Conservation (phyloP, 2,329 filamentous ascomycete species). For the Monilinia vaccinii-corymbosi region DNA sequence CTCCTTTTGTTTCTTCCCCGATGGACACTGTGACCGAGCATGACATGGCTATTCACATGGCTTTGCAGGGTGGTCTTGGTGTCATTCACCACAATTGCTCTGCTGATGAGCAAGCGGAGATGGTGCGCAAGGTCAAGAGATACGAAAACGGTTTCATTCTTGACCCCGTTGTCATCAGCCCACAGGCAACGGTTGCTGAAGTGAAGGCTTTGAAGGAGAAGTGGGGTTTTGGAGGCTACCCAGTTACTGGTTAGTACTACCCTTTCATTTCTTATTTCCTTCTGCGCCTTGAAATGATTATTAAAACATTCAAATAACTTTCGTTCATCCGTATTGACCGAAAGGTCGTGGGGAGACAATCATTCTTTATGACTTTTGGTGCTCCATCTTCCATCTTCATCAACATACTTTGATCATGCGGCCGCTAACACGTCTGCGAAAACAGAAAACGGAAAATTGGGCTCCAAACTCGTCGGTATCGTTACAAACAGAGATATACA, state of each 20-base stretch:
- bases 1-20: slow-evolving; percentile 91
- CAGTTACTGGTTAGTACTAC: slow-evolving; percentile 79
- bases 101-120: slow-evolving; percentile 92
- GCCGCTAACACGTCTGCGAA: slow-evolving; percentile 31
- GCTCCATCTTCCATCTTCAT: slow-evolving; percentile 11
- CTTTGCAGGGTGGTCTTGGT: slow-evolving; percentile 76
- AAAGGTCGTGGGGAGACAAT: slow-evolving; percentile 74
- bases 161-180: slow-evolving; percentile 86
- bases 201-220: slow-evolving; percentile 90
- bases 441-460: slow-evolving; percentile 80
- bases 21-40: slow-evolving; percentile 99
- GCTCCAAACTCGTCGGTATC: slow-evolving; percentile 93
- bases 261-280: slow-evolving; percentile 15
- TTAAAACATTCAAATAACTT: slow-evolving; percentile 83
- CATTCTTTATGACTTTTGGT: slow-evolving; percentile 38
- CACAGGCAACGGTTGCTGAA: slow-evolving; percentile 80
- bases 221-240: slow-evolving; percentile 98
- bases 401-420: neutral
- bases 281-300: slow-evolving; percentile 59
- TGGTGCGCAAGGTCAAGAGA: slow-evolving; percentile 98
- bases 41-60: slow-evolving; percentile 99
- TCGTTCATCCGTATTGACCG: slow-evolving; percentile 99
- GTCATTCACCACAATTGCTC: slow-evolving; percentile 99
- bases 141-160: slow-evolving; percentile 99
- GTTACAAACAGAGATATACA: slow-evolving; percentile 97